Evolutionary conservation across 139 green algal species (phyloP).

Genomic region (Pseudopediastrum boryanum): DNA sequence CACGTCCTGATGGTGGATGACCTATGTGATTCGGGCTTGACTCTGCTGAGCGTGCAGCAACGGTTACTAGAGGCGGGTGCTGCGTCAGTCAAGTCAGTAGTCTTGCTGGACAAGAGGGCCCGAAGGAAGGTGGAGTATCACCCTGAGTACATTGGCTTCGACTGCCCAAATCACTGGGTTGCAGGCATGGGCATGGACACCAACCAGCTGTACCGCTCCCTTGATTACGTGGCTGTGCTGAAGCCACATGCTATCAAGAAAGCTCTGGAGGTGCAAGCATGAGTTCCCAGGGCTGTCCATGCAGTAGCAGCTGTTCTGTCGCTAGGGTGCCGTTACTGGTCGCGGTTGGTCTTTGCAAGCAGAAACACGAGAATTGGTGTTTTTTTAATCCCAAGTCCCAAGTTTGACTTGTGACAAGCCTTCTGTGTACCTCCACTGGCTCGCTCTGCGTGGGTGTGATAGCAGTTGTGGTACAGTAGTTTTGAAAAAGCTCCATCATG

Average conservation of each 20-base stretch:
- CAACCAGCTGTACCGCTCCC: constrained; percentile 29
- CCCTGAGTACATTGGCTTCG: constrained; percentile 31
- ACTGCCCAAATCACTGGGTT: constrained; percentile 39
- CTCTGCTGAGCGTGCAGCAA: constrained; percentile 21
- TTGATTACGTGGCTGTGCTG: constrained; percentile 35
- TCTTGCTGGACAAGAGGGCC: constrained; percentile 38
- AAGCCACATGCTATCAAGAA: constrained; percentile 32
- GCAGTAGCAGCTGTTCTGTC: no score
- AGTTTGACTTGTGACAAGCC: no score
- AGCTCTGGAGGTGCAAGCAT: no score
- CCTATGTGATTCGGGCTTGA: constrained; percentile 33
- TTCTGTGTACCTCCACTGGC: no score
- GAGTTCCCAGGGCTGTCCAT: no score
- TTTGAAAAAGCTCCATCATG: no score
- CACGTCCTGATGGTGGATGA: constrained; percentile 42
- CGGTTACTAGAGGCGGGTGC: constrained; percentile 11
- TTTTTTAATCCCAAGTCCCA: no score
- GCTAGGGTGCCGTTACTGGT: no score
- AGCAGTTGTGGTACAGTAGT: no score
- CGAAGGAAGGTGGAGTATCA: constrained; percentile 28
- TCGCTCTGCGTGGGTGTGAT: no score
- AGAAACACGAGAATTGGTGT: no score
- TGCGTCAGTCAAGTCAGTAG: constrained; percentile 9
- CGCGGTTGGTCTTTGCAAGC: no score
- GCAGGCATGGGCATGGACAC: constrained; percentile 39